Evolutionary conservation across 345 rosid species (phyloP).

Genomic region (Viola odorata): DNA sequence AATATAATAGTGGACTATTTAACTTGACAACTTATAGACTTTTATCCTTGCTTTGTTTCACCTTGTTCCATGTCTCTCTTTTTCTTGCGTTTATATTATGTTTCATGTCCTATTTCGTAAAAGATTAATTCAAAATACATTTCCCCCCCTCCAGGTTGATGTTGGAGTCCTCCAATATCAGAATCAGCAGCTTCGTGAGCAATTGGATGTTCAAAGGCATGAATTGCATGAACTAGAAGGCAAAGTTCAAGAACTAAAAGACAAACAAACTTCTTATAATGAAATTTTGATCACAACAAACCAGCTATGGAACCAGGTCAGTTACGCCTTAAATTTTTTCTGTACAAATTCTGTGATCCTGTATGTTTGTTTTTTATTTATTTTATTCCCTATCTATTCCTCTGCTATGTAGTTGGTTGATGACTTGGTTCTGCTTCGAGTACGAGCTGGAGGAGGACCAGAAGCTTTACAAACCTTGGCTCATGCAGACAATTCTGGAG

Average conservation of each 20-base stretch:
- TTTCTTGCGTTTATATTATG: neutral
- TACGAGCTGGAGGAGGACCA: constrained; percentile 59
- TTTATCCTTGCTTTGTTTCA: too few species aligned
- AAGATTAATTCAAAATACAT: neutral
- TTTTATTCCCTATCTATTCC: neutral
- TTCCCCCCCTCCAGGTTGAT: constrained; percentile 46
- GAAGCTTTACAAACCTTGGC: constrained; percentile 41
- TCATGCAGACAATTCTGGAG: constrained; percentile 39
- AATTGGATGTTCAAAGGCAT: constrained; percentile 65
- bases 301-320: constrained; percentile 74
- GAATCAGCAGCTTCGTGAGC: constrained; percentile 83
- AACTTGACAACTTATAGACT: too few species aligned
- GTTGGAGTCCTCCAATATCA: constrained; percentile 70
- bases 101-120: too few species aligned
- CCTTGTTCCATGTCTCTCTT: neutral
- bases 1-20: too few species aligned
- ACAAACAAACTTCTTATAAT: constrained; percentile 61
- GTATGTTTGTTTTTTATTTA: neutral
- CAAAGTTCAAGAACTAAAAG: constrained; percentile 47
- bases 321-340: neutral
- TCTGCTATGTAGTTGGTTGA: constrained; percentile 66
- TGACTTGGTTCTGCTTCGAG: constrained; percentile 70
- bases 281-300: constrained; percentile 51
- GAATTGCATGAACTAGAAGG: constrained; percentile 59
- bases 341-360: neutral